A percentile compares a stretch with the other conserved stretches of the same genome.
phyloP scores from a whole-genome alignment of 2,329 filamentous ascomycete species.

The Colletotrichum zoysiae region DNA sequence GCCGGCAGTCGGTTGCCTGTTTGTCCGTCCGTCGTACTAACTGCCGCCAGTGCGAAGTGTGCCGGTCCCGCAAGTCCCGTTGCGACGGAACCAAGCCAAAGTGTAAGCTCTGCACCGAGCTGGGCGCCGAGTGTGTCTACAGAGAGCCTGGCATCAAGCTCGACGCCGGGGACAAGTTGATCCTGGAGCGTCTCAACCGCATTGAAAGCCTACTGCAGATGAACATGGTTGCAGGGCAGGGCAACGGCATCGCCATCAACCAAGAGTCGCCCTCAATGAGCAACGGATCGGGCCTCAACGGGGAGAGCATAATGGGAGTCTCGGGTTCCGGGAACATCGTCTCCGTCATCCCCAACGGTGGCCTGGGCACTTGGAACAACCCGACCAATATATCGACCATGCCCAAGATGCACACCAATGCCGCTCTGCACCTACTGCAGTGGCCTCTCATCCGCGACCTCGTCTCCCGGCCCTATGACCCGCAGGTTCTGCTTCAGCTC shows the following conservation, averaged over 20 bases:
- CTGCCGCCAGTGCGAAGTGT: constrained; percentile 78
- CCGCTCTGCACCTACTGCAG: constrained; percentile 81
- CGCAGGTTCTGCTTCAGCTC: constrained; percentile 83
- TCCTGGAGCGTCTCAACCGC: constrained; percentile 80
- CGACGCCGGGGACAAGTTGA: constrained; percentile 87
- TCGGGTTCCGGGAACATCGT: constrained; percentile 60
- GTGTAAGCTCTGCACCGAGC: constrained; percentile 85
- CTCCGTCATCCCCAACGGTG: constrained; percentile 70
- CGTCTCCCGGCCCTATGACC: constrained; percentile 82
- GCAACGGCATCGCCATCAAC: constrained; percentile 66
- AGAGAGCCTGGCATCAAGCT: constrained; percentile 89
- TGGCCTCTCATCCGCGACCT: constrained; percentile 85
- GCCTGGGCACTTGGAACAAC: constrained; percentile 79
- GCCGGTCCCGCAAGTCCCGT: constrained; percentile 82
- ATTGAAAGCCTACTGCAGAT: constrained; percentile 86
- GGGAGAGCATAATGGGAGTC: constrained; percentile 66
- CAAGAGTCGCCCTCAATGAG: constrained; percentile 75
- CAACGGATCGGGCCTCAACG: constrained; percentile 71
- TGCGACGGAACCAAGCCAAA: constrained; percentile 86
- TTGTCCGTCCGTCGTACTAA: constrained; percentile 19
- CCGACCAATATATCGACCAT: constrained; percentile 82
- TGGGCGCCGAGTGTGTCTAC: constrained; percentile 87
- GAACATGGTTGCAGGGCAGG: constrained; percentile 65
- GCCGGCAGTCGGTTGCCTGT: not conserved
- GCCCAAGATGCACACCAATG: constrained; percentile 87